Percentiles rank a stretch among this genome's conserved stretches.
These are phyloP conservation scores for Chytriomyces sp. DNA, from an alignment of 192 early-diverging fungal genomes.

Conservation along the genomic window DNA sequence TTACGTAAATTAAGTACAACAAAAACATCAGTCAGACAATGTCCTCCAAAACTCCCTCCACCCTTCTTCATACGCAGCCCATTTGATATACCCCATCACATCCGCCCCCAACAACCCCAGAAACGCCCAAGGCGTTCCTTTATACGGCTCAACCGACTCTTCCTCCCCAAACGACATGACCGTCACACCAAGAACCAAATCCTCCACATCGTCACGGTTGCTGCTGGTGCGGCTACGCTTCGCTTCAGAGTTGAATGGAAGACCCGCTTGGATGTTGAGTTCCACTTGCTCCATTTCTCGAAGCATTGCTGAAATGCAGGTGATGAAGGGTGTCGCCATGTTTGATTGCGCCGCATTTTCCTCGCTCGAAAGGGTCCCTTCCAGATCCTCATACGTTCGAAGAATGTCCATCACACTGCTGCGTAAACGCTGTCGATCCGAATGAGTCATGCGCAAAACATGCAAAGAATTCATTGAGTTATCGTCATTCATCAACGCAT, in stretches of 20 bases:
- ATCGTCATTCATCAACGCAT: not conserved
- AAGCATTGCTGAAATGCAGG: not conserved
- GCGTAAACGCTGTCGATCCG: not conserved
- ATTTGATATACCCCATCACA: not conserved
- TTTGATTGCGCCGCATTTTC: too few relatives aligned
- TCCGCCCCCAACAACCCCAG: conserved; percentile 1
- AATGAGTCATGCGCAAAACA: not conserved
- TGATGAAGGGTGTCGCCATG: not conserved
- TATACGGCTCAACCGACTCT: not conserved
- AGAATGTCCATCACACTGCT: not conserved
- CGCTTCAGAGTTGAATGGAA: not conserved
- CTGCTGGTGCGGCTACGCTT: not conserved
- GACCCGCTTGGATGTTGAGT: not conserved
- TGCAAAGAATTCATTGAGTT: not conserved
- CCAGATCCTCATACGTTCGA: not conserved
- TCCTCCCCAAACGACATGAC: not conserved
- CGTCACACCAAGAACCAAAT: not conserved
- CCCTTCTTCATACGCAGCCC: not conserved
- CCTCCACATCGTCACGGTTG: not conserved
- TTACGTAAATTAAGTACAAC: too few relatives aligned
- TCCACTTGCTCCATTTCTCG: not conserved
- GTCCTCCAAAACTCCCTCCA: conserved; percentile 14
- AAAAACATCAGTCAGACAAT: not conserved
- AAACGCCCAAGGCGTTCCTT: not conserved
- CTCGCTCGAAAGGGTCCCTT: not conserved